Conservation (phyloP, 768 basidiomycete genomes). For the Termitomyces sp. region DNA sequence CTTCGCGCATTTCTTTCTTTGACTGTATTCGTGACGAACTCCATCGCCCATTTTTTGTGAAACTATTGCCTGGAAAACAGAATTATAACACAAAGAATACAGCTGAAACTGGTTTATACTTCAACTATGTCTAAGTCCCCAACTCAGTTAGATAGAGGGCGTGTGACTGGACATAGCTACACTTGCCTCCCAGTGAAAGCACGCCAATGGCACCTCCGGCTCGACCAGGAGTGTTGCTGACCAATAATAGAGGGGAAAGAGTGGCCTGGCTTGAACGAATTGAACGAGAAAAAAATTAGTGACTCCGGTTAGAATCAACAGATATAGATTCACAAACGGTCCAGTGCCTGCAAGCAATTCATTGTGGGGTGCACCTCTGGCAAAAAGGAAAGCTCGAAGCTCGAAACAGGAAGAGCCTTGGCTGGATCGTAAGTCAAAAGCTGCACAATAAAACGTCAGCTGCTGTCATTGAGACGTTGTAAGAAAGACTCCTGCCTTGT, state of each 20-base stretch:
- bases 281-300: not conserved
- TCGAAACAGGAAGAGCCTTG: constrained; percentile 62
- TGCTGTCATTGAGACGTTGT: not conserved
- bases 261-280: constrained; percentile 72
- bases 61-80: not conserved
- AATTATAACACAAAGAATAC: not conserved
- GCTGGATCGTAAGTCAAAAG: constrained; percentile 86
- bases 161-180: not conserved
- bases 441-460: constrained; percentile 28
- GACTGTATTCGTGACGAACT: not conserved
- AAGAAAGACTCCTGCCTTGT: not conserved
- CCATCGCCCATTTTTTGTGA: not conserved
- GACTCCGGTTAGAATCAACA: not conserved
- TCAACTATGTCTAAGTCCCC: not conserved
- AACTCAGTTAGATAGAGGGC: not conserved
- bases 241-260: constrained; percentile 29
- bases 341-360: constrained; percentile 91
- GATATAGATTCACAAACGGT: constrained; percentile 65
- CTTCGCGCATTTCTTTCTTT: not conserved
- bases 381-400: constrained; percentile 74
- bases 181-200: constrained; percentile 51
- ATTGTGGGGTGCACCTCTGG: constrained; percentile 87
- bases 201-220: constrained; percentile 87
- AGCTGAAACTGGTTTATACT: not conserved
- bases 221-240: constrained; percentile 78